Evolutionary conservation across 345 rosid species (phyloP).

Genomic region (Eucalyptus erythrocorys): DNA sequence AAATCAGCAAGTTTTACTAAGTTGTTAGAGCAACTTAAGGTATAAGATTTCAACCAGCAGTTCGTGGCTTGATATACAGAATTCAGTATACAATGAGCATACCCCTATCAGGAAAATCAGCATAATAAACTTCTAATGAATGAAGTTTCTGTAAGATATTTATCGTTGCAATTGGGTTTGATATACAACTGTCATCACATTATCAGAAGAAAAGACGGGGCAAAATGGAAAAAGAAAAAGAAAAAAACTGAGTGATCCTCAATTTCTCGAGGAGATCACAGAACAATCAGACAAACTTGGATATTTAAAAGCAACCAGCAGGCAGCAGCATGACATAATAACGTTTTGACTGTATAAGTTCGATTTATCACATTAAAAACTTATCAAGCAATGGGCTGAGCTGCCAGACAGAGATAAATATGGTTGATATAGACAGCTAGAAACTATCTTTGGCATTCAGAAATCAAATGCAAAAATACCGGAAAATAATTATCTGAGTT

Average conservation of each 20-base stretch:
- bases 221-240: neutral
- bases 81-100: neutral
- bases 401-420: neutral
- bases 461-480: conserved; percentile 17
- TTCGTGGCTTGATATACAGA: neutral
- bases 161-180: neutral
- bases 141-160: neutral
- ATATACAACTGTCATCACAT: neutral
- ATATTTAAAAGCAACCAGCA: neutral
- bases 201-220: neutral
- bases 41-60: neutral
- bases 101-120: neutral
- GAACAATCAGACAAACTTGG: neutral
- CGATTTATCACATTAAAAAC: neutral
- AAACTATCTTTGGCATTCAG: neutral
- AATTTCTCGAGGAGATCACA: neutral
- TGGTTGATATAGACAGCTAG: neutral
- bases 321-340: neutral
- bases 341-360: neutral
- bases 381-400: neutral
- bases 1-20: neutral
- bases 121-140: neutral
- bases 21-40: neutral
- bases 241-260: neutral
- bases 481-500: conserved; percentile 65